phyloP scores from a whole-genome alignment of 1,284 basidiomycete species.

The Cutaneotrichosporon curvatum region DNA sequence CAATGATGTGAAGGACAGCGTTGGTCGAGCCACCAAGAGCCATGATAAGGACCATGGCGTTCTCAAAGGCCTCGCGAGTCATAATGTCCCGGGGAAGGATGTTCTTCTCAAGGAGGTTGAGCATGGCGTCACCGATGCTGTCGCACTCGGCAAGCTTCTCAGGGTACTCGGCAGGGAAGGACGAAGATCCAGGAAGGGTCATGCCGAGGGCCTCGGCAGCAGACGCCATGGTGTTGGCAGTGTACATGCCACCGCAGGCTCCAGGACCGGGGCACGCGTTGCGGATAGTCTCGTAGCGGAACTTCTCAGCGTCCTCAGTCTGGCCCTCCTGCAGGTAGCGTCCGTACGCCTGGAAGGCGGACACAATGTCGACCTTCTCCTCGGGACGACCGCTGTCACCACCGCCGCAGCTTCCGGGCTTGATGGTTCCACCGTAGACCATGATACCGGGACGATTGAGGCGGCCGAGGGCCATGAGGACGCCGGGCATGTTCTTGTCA shows the following conservation, averaged over 20 bases:
- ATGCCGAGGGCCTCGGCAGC: conserved; percentile 87
- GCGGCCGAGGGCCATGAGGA: conserved; percentile 83
- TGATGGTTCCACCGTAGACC: conserved; percentile 94
- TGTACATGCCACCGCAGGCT: conserved; percentile 89
- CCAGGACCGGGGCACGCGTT: conserved; percentile 92
- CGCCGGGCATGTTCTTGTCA: conserved; percentile 98
- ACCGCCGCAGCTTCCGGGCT: conserved; percentile 72
- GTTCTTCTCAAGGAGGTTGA: conserved; percentile 80
- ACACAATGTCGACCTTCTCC: conserved; percentile 77
- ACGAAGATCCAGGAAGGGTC: conserved; percentile 93
- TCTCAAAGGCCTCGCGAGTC: conserved; percentile 91
- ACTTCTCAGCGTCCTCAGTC: conserved; percentile 71
- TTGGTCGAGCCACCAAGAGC: conserved; percentile 90
- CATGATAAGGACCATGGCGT: conserved; percentile 93
- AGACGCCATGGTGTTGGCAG: conserved; percentile 93
- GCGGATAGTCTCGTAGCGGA: conserved; percentile 74
- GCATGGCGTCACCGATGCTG: conserved; percentile 70
- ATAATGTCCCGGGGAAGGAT: conserved; percentile 92
- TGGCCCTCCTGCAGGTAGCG: conserved; percentile 83
- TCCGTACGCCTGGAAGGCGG: conserved; percentile 91
- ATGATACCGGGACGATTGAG: conserved; percentile 91
- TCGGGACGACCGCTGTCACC: conserved; percentile 35
- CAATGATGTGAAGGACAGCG: conserved; percentile 85
- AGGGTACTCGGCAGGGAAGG: conserved; percentile 82
- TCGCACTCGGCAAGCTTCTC: conserved; percentile 74